Percentiles rank a stretch among this genome's conserved stretches.
phyloP scores from a whole-genome alignment of 1,284 basidiomycete genomes.

The Peniophora sp. region DNA sequence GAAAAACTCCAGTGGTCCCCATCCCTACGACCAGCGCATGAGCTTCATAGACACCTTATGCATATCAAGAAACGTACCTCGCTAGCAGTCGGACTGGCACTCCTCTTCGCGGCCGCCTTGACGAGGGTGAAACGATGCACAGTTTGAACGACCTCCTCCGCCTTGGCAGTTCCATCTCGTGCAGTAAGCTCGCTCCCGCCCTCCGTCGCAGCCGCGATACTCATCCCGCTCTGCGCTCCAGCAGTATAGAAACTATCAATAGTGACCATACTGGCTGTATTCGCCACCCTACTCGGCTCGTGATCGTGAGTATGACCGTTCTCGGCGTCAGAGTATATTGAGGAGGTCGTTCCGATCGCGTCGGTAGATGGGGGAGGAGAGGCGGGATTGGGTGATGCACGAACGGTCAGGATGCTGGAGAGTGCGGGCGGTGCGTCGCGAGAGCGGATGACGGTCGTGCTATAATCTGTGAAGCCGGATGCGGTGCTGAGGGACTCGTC shows the following conservation, averaged over 20 bases:
- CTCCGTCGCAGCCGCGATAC: constrained; percentile 57
- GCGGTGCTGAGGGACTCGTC: constrained; percentile 33
- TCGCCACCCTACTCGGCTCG: constrained; percentile 15
- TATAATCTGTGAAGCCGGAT: constrained; percentile 60
- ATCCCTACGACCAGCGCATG: constrained; percentile 28
- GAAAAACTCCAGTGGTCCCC: constrained; percentile 74
- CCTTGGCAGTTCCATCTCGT: too few relatives aligned
- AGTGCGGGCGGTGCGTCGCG: constrained; percentile 31
- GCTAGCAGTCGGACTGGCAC: constrained; percentile 11
- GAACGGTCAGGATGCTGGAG: constrained; percentile 69
- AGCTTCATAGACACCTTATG: constrained; percentile 15
- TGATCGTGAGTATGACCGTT: constrained; percentile 13
- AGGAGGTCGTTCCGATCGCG: too few relatives aligned
- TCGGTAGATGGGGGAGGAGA: constrained; percentile 2
- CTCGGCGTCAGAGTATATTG: constrained; percentile 12
- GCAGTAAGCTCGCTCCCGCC: constrained; percentile 60
- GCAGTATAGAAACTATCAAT: constrained; percentile 68
- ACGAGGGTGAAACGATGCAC: constrained; percentile 84
- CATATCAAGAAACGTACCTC: too few relatives aligned
- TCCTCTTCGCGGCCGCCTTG: constrained; percentile 60
- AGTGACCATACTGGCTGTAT: constrained; percentile 32
- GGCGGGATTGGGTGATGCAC: constrained; percentile 39
- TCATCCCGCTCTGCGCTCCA: constrained; percentile 35
- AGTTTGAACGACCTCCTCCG: constrained; percentile 19
- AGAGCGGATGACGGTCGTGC: constrained; percentile 55